Base-by-base conservation (phyloP, 352 stramenopile species). In the Globisporangium radiosum region DNA sequence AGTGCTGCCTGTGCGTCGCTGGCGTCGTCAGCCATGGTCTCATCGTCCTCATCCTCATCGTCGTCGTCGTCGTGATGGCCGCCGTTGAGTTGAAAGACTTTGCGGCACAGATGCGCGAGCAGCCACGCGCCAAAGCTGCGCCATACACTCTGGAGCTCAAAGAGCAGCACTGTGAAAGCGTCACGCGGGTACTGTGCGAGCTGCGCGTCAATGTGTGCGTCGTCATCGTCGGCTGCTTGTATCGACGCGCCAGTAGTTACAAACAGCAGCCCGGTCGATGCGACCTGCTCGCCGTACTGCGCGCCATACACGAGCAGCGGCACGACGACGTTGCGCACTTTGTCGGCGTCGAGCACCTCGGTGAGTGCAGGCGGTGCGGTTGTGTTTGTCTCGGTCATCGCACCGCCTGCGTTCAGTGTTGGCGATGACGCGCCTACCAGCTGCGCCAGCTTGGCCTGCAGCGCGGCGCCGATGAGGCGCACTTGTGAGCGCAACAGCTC, bases 261-360 rank as follows among this genome's bases (percentile, higher is more conserved):
- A 38, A 90, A 87, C 42, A 91, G 38, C 47, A 79, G 40, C 2
- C 81, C 81, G 7, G 59, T 73, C 1, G 74, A 60, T 0, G 74
- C 69, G 1, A 86, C 57, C 7, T 62, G 64, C 56, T 87, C 75
- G 11, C 68, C 59, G 56, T 75, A 89, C 63, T 89, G 78, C 38
- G 73, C 54, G 14, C 85, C 85, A 33, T 61, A 57, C 14, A 87
- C 81, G 13, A 94, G 71, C 57, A 94, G 63, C 8, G 85, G 76
- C 25, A 88, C 70, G 11, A 85, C 64, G 11, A 88, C 52, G 48
- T 85, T 83, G 7, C 78, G 73, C 7, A 92, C 33, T 25, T 67
- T 78, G 48, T 90, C 72, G 2, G 40, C 59, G 47, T 92, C 77
- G 17, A 90, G 47, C 5, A 57, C 36, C 8, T 72, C 57, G 3